Conservation (phyloP, 306 rosid genomes). For the Lathyrus aphaca region DNA sequence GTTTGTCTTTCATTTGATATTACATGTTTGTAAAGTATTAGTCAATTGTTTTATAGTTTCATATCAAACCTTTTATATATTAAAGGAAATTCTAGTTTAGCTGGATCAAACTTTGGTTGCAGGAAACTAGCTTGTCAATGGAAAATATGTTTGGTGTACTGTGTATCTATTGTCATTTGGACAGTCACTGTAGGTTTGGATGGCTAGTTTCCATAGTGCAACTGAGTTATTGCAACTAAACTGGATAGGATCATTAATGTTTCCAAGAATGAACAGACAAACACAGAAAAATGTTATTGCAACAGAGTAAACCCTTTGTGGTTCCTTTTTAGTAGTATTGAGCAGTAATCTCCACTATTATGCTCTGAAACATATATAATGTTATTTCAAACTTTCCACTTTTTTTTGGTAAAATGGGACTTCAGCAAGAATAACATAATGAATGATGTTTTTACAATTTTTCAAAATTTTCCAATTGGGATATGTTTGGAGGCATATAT, state of each 20-base stretch:
- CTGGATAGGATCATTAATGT: conserved; percentile 1
- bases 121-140: no score
- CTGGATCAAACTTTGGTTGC: not conserved
- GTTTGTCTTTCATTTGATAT: not conserved
- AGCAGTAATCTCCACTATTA: conserved; percentile 21
- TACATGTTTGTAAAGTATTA: not conserved
- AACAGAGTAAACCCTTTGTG: conserved; percentile 12
- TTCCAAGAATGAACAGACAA: conserved; percentile 24
- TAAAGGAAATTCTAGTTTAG: not conserved
- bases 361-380: not conserved
- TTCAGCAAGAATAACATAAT: conserved; percentile 1
- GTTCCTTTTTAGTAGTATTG: conserved; percentile 32
- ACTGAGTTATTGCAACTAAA: no score
- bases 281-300: not conserved
- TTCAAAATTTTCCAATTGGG: conserved; percentile 17
- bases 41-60: not conserved
- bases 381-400: not conserved
- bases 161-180: no score
- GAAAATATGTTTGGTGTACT: no score
- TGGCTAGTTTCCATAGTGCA: not conserved
- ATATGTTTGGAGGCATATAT: conserved; percentile 23
- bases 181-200: no score
- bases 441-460: conserved; percentile 31
- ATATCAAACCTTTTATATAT: no score
- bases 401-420: not conserved